Base-by-base conservation (phyloP, 2,329 filamentous ascomycete species). In the Apiospora arundinis region DNA sequence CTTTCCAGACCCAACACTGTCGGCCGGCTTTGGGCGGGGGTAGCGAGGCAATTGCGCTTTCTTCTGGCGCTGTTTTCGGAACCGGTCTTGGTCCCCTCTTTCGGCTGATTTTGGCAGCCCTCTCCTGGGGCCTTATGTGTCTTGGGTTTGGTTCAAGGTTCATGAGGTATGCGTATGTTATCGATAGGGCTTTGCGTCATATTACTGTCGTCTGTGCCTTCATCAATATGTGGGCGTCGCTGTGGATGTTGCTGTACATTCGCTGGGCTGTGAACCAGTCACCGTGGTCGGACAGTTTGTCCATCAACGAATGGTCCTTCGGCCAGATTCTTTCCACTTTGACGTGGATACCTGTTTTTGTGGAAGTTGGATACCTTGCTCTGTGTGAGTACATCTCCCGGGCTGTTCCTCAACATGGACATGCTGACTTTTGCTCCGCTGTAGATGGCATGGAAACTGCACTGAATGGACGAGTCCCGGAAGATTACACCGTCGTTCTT, bases 171-270 rank as follows among this genome's bases (percentile, higher is more conserved):
- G 11, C 18, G 11, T n/a, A 5, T 37, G 21, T n/a, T 21, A 9
- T 40, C 9, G 28, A 63, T 40, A 63, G 28, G 32, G 28, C n/a
- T 16, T 2, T 63, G 28, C 28, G 18, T 4, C 18, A n/a, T 37
- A 6, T 12, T 11, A 63, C n/a, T 18, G 16, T 12, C 7, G 32
- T n/a, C 18, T 63, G 56, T 63, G 28, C 56, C 18, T 40, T 63
- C 7, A 40, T 63, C 4, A 32, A 8, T 11, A 63, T 63, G 56
- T 63, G 56, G 28, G 18, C 18, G 56, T 32, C 18, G 28, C 56
- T 63, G 8, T 63, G 56, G 56, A 63, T 63, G 56, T n/a, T 63
- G 56, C 18, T 63, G 18, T 63, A 11, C 32, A 40, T 63, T 18
- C 56, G 56, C 28, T 40, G 56, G 56, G 56, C 32, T n/a, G 32